These are phyloP conservation scores for Cardamine chenopodiifolia DNA, from an alignment of 345 rosid species.

Conservation along the genomic window DNA sequence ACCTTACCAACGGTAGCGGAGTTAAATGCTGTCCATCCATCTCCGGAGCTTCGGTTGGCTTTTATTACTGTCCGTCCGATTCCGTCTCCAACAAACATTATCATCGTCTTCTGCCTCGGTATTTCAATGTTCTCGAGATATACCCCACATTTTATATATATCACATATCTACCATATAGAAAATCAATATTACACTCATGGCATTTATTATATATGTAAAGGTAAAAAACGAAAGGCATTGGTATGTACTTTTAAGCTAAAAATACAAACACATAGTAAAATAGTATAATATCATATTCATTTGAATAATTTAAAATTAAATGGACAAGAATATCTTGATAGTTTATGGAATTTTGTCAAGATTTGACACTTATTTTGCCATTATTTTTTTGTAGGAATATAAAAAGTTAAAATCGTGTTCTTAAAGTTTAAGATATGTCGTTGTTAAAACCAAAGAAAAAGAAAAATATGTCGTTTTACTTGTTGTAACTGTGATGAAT, in stretches of 20 bases:
- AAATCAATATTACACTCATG: neutral
- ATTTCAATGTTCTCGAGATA: slow-evolving; percentile 82
- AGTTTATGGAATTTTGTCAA: neutral
- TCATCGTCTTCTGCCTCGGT: slow-evolving; percentile 51
- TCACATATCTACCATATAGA: slow-evolving; percentile 61
- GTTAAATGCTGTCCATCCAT: slow-evolving; percentile 79
- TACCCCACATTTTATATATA: slow-evolving; percentile 71
- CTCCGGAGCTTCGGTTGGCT: slow-evolving; percentile 57
- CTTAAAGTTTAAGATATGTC: slow-evolving; percentile 1
- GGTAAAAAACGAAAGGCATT: neutral
- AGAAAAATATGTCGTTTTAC: neutral
- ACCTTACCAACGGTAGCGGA: slow-evolving; percentile 89
- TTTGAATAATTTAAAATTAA: neutral
- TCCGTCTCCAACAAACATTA: slow-evolving; percentile 88
- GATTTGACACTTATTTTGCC: neutral
- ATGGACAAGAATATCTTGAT: neutral
- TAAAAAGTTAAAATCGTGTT: neutral
- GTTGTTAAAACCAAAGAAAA: too few relatives aligned
- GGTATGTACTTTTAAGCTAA: neutral
- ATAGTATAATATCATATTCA: neutral
- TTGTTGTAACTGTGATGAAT: neutral
- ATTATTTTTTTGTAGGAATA: neutral
- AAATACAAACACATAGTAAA: neutral
- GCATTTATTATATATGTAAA: neutral
- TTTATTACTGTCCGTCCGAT: slow-evolving; percentile 75